These are phyloP conservation scores for Trametes maxima DNA, from an alignment of 768 basidiomycete species.

Conservation along the genomic window DNA sequence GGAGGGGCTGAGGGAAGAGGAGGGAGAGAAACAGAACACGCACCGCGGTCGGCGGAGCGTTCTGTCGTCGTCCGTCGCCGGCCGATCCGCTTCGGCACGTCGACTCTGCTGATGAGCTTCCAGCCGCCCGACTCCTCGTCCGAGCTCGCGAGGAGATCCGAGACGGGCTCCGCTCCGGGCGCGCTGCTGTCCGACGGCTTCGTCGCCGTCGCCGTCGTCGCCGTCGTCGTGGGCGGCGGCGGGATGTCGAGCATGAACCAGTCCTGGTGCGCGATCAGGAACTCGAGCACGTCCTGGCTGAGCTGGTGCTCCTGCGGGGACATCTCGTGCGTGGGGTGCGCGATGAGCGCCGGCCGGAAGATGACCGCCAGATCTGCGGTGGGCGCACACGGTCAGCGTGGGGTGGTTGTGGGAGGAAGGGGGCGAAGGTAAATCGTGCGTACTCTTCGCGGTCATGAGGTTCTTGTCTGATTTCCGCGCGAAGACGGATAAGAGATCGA, in stretches of 20 bases:
- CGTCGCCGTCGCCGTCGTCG: no score
- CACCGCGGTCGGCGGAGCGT: conserved; percentile 24
- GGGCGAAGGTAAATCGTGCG: conserved; percentile 34
- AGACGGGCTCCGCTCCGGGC: conserved; percentile 37
- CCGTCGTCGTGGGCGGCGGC: conserved; percentile 60
- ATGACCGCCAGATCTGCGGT: conserved; percentile 89
- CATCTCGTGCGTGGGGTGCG: conserved; percentile 86
- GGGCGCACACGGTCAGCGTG: not conserved
- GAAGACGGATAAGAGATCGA: conserved; percentile 95
- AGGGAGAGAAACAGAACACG: no score
- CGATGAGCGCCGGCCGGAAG: conserved; percentile 93
- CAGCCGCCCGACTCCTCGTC: conserved; percentile 56
- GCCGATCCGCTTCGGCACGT: conserved; percentile 42
- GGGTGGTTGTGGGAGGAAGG: not conserved
- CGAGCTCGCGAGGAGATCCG: conserved; percentile 29
- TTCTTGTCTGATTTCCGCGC: conserved; percentile 90
- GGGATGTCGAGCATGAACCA: conserved; percentile 91
- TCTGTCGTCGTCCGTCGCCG: conserved; percentile 63
- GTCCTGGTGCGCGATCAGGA: conserved; percentile 94
- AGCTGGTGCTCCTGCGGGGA: conserved; percentile 83
- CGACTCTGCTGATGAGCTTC: conserved; percentile 49
- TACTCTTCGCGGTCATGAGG: conserved; percentile 93
- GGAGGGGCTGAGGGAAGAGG: no score
- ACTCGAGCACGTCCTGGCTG: conserved; percentile 90
- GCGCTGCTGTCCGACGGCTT: conserved; percentile 20